Evolutionary conservation across 768 basidiomycete species (phyloP).

Genomic region (Serendipita sp.): DNA sequence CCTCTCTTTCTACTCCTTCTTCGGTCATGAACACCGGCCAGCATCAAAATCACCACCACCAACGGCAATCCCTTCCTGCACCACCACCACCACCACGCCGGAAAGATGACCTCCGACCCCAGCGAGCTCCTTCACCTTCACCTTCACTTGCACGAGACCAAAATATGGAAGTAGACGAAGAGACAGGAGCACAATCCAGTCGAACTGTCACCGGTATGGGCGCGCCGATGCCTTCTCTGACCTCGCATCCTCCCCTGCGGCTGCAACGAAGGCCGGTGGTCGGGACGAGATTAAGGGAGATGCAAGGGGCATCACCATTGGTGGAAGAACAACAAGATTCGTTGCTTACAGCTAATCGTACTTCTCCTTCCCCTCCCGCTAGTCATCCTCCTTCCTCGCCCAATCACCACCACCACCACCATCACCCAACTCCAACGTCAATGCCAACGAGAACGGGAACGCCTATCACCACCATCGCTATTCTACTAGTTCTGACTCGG

Average conservation of each 20-base stretch:
- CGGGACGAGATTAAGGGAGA: neutral
- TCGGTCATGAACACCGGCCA: too few relatives aligned
- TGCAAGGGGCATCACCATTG: neutral
- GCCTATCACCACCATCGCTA: too few relatives aligned
- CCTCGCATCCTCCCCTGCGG: neutral
- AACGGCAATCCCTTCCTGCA: neutral
- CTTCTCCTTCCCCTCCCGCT: neutral
- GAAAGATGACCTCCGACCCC: neutral
- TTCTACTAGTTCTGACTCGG: too few relatives aligned
- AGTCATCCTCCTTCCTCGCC: neutral
- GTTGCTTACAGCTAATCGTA: neutral
- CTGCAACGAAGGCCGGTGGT: neutral
- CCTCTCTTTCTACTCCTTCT: too few relatives aligned
- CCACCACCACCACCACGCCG: neutral
- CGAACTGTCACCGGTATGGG: too few relatives aligned
- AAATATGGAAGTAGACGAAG: too few relatives aligned
- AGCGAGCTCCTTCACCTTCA: neutral
- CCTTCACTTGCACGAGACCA: neutral
- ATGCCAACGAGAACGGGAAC: too few relatives aligned
- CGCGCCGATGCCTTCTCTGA: neutral
- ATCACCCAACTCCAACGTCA: too few relatives aligned
- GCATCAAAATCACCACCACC: too few relatives aligned
- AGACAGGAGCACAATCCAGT: too few relatives aligned
- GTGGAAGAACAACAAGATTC: neutral
- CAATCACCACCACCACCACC: neutral